These are phyloP conservation scores for Boletus edulis DNA, from an alignment of 768 basidiomycete species.

Conservation along the genomic window DNA sequence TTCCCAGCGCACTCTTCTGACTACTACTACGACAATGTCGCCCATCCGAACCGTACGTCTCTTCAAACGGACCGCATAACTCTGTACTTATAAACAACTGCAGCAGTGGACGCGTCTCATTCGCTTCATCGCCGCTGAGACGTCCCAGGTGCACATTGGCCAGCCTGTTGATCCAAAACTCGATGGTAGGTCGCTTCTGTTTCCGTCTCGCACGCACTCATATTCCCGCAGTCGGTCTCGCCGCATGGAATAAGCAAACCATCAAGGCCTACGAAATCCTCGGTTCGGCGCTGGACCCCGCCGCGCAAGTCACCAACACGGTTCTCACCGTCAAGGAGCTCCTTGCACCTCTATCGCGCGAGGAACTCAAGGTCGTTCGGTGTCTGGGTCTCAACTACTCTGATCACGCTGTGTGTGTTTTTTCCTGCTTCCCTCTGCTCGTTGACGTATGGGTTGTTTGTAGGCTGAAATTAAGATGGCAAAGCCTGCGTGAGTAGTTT, in stretches of 20 bases:
- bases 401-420: slow-evolving; percentile 67
- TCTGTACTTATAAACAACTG: background rate
- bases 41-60: slow-evolving; percentile 54
- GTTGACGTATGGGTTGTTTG: background rate
- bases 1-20: background rate
- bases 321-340: slow-evolving; percentile 70
- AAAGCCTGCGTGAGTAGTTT: slow-evolving; percentile 54
- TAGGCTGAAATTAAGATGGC: slow-evolving; percentile 67
- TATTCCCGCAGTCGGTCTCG: slow-evolving; percentile 53
- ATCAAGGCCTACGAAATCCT: slow-evolving; percentile 72
- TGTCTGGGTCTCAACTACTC: slow-evolving; percentile 81
- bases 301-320: slow-evolving; percentile 59
- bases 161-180: slow-evolving; percentile 66
- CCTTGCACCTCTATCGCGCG: slow-evolving; percentile 63
- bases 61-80: background rate
- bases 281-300: slow-evolving; percentile 66
- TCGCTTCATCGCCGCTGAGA: slow-evolving; percentile 78
- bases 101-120: slow-evolving; percentile 72
- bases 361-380: slow-evolving; percentile 67
- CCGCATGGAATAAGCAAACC: slow-evolving; percentile 46
- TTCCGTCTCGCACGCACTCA: background rate
- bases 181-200: slow-evolving; percentile 47
- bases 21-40: slow-evolving; percentile 41
- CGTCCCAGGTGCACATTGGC: slow-evolving; percentile 70
- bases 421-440: background rate